These are phyloP conservation scores for Periconia sp. DNA, from an alignment of 2,329 filamentous ascomycete species.

Conservation along the genomic window DNA sequence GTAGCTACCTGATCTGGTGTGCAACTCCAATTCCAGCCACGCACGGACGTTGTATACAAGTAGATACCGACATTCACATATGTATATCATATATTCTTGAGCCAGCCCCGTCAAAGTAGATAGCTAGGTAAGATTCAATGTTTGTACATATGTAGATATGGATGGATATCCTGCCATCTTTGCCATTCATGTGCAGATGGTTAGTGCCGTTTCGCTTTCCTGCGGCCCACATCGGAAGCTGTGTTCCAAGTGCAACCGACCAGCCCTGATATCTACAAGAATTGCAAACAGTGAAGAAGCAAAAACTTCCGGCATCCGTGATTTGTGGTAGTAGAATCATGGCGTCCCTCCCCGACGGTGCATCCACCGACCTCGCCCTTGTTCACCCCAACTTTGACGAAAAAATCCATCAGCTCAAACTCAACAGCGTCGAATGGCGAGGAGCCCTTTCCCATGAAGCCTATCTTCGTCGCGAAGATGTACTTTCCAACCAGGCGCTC, in stretches of 20 bases:
- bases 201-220: constrained; percentile 25
- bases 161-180: background rate
- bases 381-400: constrained; percentile 59
- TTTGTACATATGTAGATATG: background rate
- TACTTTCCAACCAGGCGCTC: constrained; percentile 54
- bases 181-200: background rate
- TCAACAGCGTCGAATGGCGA: constrained; percentile 61
- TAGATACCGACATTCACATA: too few relatives aligned
- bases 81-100: too few relatives aligned
- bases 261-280: background rate
- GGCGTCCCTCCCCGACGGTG: constrained; percentile 48
- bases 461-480: constrained; percentile 61
- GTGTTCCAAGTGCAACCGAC: constrained; percentile 9
- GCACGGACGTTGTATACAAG: too few relatives aligned
- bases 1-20: too few relatives aligned
- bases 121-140: too few relatives aligned
- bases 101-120: too few relatives aligned
- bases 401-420: constrained; percentile 52
- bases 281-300: too few relatives aligned
- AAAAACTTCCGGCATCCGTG: too few relatives aligned
- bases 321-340: constrained; percentile 14
- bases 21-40: too few relatives aligned
- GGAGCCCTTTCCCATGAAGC: constrained; percentile 56
- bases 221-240: constrained; percentile 31
- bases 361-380: constrained; percentile 55